Base-by-base conservation (phyloP, 1,139 yeast genomes). In the Geotrichum macrosporum region DNA sequence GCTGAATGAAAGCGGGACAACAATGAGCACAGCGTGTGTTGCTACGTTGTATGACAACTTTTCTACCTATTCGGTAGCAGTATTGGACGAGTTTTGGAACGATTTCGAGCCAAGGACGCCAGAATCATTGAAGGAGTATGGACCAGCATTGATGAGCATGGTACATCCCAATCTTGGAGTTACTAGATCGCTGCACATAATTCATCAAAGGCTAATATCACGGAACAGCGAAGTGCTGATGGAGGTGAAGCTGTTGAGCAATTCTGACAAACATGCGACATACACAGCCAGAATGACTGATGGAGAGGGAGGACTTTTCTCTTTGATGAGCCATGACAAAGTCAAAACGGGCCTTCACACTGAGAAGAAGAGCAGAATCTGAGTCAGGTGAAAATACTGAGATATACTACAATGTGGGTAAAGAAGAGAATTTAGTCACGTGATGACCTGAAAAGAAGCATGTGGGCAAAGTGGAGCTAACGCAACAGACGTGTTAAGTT, bases 11-110 rank as follows among this genome's bases (percentile, higher is more conserved):
- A n/a, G n/a, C n/a, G n/a, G n/a, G n/a, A n/a, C n/a, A 45, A 45
- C 16, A 29, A 27, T 20, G 62, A 63, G 24, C 69, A 65, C 51
- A 69, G 69, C 30, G 69, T 61, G 63, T 35, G 53, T 57, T n/a
- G 60, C 65, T 13, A 62, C 69, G 4, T 41, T 64, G 12, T 51
- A 62, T 19, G 64, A 65, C 46, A 48, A 55, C 32, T 50, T 53
- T 35, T 55, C 62, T 8, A 52, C 58, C 19, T 53, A 60, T 40
- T 56, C 64, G 2, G 44, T 57, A 5, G 53, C 58, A 5, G 62
- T 55, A 2, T 60, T 61, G 37, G 55, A 56, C 16, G 49, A 41
- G 43, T 60, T 55, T 53, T 65, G 65, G 63, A 43, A 32, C 13
- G 50, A 52, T 20, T 48, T 48, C 27, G 54, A 54, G 20, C 40